Evolutionary conservation across 176 grass and related monocot genomes (phyloP).

Genomic region (Pontederia paniculata): DNA sequence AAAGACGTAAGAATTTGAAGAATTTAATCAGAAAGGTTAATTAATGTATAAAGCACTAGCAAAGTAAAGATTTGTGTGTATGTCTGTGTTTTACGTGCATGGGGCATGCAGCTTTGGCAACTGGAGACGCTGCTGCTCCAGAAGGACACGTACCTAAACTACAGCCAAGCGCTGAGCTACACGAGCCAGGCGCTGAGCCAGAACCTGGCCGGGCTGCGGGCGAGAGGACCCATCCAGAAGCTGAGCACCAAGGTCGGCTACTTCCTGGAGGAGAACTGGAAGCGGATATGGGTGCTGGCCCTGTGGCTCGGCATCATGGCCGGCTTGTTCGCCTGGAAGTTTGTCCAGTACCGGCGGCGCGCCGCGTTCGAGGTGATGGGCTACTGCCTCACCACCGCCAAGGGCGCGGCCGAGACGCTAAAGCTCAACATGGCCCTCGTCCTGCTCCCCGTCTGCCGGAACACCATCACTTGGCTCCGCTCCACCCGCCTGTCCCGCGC

Average conservation of each 20-base stretch:
- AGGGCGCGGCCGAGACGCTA: slow-evolving; percentile 93
- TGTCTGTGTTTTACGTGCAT: slow-evolving; percentile 2
- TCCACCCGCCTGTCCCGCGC: slow-evolving; percentile 58
- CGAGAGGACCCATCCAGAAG: slow-evolving; percentile 57
- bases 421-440: slow-evolving; percentile 98
- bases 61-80: not conserved
- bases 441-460: slow-evolving; percentile 86
- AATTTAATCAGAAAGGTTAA: too few relatives aligned
- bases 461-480: slow-evolving; percentile 93
- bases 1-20: too few relatives aligned
- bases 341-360: slow-evolving; percentile 65
- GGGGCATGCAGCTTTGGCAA: slow-evolving; percentile 66
- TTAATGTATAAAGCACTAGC: too few relatives aligned
- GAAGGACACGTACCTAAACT: slow-evolving; percentile 92
- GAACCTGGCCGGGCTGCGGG: slow-evolving; percentile 54
- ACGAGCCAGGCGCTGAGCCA: slow-evolving; percentile 94
- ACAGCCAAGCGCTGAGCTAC: slow-evolving; percentile 89
- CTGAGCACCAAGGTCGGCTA: slow-evolving; percentile 56
- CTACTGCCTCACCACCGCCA: slow-evolving; percentile 76
- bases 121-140: slow-evolving; percentile 85
- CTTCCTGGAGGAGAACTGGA: slow-evolving; percentile 96
- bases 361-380: slow-evolving; percentile 88
- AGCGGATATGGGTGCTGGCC: slow-evolving; percentile 75
- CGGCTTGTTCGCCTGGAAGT: slow-evolving; percentile 85
- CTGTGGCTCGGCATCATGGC: slow-evolving; percentile 77